Percentiles rank a stretch among this genome's conserved stretches.
Conservation (phyloP, 148 eudicot genomes). For the Arctostaphylos glauca region DNA sequence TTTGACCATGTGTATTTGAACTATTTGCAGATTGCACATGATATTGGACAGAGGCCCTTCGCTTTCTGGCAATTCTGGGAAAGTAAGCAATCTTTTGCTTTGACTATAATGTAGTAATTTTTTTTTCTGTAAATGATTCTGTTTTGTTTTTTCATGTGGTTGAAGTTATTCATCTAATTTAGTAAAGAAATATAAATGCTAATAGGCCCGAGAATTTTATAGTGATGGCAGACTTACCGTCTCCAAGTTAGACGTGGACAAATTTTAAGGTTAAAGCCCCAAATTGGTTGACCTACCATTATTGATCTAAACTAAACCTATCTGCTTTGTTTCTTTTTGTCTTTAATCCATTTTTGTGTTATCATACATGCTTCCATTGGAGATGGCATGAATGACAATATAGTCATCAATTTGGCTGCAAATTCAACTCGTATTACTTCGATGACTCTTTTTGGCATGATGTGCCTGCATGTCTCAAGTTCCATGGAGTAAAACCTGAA, state of each 20-base stretch:
- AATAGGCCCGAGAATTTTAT: not conserved
- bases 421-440: too few relatives aligned
- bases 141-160: not conserved
- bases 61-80: not conserved
- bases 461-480: too few relatives aligned
- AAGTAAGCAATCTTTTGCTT: slow-evolving; percentile 6
- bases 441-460: too few relatives aligned
- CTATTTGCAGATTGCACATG: not conserved
- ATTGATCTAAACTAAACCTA: not conserved
- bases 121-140: not conserved
- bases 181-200: not conserved
- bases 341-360: too few relatives aligned
- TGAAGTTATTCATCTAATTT: not conserved
- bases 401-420: too few relatives aligned
- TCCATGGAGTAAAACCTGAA: not conserved
- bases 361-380: too few relatives aligned
- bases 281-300: not conserved
- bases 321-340: not conserved
- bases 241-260: not conserved
- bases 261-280: not conserved
- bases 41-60: not conserved
- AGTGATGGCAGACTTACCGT: not conserved
- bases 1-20: not conserved
- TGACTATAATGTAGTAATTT: not conserved
- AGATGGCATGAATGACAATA: too few relatives aligned